A percentile compares a stretch with the other conserved stretches of the same genome.
phyloP scores from a whole-genome alignment of 352 stramenopile species.

The Phytopythium chamaehyphon region DNA sequence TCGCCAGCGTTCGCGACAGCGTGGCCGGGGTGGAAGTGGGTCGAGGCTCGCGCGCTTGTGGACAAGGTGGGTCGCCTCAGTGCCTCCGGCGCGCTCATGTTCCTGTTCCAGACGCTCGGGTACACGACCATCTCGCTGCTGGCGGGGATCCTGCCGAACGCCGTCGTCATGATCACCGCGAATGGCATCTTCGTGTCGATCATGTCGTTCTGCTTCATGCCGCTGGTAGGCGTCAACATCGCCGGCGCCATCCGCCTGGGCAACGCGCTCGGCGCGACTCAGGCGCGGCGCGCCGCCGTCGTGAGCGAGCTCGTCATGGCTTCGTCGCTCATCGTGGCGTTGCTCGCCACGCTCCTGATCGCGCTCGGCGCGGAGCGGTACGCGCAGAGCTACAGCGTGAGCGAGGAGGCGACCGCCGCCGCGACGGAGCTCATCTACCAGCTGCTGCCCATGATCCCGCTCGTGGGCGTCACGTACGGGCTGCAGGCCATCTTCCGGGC shows the following conservation, averaged over 20 bases:
- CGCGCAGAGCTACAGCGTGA: constrained; percentile 17
- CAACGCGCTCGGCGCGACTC: constrained; percentile 24
- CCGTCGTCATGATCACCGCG: constrained; percentile 23
- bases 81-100: constrained; percentile 24
- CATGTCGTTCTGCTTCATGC: constrained; percentile 24
- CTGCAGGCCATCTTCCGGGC: constrained; percentile 23
- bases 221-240: constrained; percentile 21
- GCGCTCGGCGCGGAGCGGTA: constrained; percentile 12
- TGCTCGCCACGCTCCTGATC: constrained; percentile 14
- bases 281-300: constrained; percentile 19
- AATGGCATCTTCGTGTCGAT: constrained; percentile 30
- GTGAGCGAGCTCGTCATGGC: constrained; percentile 15
- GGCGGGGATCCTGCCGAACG: constrained; percentile 27
- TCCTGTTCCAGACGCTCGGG: constrained; percentile 23
- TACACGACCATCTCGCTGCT: constrained; percentile 25
- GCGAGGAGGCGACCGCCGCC: constrained; percentile 11
- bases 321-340: constrained; percentile 10
- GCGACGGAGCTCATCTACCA: constrained; percentile 11
- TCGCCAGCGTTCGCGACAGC: constrained; percentile 25
- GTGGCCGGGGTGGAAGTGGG: constrained; percentile 33
- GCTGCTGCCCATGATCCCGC: constrained; percentile 16
- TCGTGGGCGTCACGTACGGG: constrained; percentile 18
- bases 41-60: constrained; percentile 16
- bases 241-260: constrained; percentile 30
- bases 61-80: constrained; percentile 19